Conservation (phyloP, 1,284 basidiomycete species). For the Pascua guehoae region DNA sequence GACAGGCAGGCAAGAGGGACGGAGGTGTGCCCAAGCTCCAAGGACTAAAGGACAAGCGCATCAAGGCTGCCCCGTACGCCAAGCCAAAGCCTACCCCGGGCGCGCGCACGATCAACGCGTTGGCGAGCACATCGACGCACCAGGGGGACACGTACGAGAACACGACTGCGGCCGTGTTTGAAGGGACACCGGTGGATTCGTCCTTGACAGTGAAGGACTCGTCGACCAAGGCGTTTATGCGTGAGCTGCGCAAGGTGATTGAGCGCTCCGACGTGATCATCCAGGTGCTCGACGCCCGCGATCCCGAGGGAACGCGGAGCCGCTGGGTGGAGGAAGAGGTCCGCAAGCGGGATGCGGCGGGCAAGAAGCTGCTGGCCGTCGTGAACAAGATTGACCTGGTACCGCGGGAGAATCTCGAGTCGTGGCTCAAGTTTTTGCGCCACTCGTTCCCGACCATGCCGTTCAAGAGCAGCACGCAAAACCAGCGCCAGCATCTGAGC, state of each 20-base stretch:
- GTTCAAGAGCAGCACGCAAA: slow-evolving; percentile 80
- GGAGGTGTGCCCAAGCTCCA: slow-evolving; percentile 69
- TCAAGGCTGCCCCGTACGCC: slow-evolving; percentile 37
- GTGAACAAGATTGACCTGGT: slow-evolving; percentile 93
- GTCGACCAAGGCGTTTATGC: slow-evolving; percentile 64
- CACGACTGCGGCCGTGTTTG: slow-evolving; percentile 43
- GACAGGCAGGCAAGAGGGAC: slow-evolving; percentile 61
- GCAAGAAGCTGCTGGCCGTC: slow-evolving; percentile 84
- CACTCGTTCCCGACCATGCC: slow-evolving; percentile 90
- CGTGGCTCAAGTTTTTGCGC: slow-evolving; percentile 84
- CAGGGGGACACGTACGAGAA: slow-evolving; percentile 22
- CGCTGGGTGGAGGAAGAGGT: slow-evolving; percentile 87
- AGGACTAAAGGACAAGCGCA: slow-evolving; percentile 46
- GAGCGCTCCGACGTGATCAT: slow-evolving; percentile 89
- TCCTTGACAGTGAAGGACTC: slow-evolving; percentile 53
- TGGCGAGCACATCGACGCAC: slow-evolving; percentile 14
- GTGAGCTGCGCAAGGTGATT: slow-evolving; percentile 80
- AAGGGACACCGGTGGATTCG: slow-evolving; percentile 54
- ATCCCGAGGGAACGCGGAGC: slow-evolving; percentile 85
- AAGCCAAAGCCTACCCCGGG: slow-evolving; percentile 51
- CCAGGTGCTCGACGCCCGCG: slow-evolving; percentile 73
- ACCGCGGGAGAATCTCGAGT: slow-evolving; percentile 79
- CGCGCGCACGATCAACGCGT: slow-evolving; percentile 12
- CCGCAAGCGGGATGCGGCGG: slow-evolving; percentile 71
- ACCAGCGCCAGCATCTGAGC: slow-evolving; percentile 73